Base-by-base conservation (phyloP, 345 rosid species). In the Sonneratia caseolaris region DNA sequence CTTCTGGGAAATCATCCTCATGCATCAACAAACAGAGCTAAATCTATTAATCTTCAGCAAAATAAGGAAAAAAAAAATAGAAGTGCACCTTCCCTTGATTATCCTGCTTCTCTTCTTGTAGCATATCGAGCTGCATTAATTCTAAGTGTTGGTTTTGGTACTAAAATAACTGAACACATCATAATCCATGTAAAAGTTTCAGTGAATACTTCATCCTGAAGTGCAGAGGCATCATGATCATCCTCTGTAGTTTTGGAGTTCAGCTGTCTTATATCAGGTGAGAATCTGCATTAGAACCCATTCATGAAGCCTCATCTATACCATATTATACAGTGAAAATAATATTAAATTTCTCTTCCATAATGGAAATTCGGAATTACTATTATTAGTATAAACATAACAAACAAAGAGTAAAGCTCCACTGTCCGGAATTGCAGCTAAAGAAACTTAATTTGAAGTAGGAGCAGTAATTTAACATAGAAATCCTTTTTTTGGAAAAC, bases 221-320 rank as follows among this genome's bases (percentile, higher is more conserved):
- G 98, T 36, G 92, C 90, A 43, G 99, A 92, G 70, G 97, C 93
- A 77, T 88, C 96, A 24, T 77, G 91, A 81, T 91, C 86, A 75
- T 85, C 90, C 73, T 85, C 81, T 35, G 77, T 37, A 65, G 76
- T 84, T 80, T 82, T 83, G 53, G 78, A 73, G 78, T 73, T 81
- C 70, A 81, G 76, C 27, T 84, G 78, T 70, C 82, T 87, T 36
- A 79, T 66, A 74, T 88, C 93, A 47, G 87, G 49, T 67, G 83
- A 35, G 70, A 85, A 89, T 79, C 99, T 96, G 79, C 82, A 79
- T 68, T 70, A 76, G 66, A 70, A 47, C 66, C 71, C 73, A 43
- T 32, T 62, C 16, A 13, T 11, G 10, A 10, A 13, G 16, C 37
- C 16, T 13, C 19, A 35, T 62, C 37, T 27, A 62, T 2, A 62